Evolutionary conservation across 495 filamentous ascomycete genomes (phyloP), one percentile per base, ranked within the genome.

Genomic region (Penicillium angulare): DNA sequence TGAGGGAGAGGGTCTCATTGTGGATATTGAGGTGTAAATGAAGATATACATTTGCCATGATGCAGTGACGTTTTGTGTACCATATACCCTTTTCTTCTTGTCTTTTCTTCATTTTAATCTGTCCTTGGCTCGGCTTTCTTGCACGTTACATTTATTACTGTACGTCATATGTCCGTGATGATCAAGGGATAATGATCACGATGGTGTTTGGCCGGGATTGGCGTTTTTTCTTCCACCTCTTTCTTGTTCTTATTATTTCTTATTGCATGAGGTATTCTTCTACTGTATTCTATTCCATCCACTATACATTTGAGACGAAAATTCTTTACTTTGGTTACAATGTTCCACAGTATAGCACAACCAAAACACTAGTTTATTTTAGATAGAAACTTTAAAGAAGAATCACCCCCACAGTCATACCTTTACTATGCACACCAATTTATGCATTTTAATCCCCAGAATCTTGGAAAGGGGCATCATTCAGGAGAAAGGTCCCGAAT

Each of bases 1-100:
- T 57, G 72, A 73, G 44, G 73, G 66, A 7, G 72, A 75, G 41
- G 73, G 72, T 7, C 65, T 77, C 32, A 68, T 58, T 9, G 69
- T 77, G 20, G 72, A 75, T 36, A 74, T 77, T 44, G 73, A 77
- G 47, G 69, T 77, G 24, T 47, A 20, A 24, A 26, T 18, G 18
- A 34, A 13, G 35, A 20, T 43, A n/a, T n/a, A n/a, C n/a, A n/a
- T n/a, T n/a, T n/a, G n/a, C n/a, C n/a, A n/a, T n/a, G 38, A 43
- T 54, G 34, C 26, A 29, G 21, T 49, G 45, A 42, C 13, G 4
- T 27, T 43, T 42, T 48, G 42, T 60, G 38, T 55, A 49, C 46
- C 50, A 58, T 61, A 60, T 60, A 57, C 58, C 54, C 57, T 51
- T 21, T n/a, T n/a, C 12, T 8, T 24, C 4, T 23, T 24, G 13